Evolutionary conservation across 164 flowering plant genomes (phyloP).

Genomic region (Piper betle): DNA sequence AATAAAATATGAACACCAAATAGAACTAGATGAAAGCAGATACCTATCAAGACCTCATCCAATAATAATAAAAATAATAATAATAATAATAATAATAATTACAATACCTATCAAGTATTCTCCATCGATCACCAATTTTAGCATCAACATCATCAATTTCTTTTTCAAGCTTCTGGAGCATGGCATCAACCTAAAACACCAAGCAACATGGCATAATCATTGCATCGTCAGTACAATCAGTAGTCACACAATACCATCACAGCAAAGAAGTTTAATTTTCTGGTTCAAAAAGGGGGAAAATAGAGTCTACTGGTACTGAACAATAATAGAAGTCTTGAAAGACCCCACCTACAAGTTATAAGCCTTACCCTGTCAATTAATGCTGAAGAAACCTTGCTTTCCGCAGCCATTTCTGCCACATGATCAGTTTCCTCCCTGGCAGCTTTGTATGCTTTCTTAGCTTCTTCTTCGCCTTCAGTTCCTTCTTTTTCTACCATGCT

Average conservation of each 20-base stretch:
- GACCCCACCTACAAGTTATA: background rate
- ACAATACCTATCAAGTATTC: slow-evolving; percentile 85
- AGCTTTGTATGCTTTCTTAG: slow-evolving; percentile 77
- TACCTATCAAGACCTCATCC: background rate
- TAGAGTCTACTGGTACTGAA: background rate
- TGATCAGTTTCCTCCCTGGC: slow-evolving; percentile 58
- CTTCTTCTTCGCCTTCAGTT: slow-evolving; percentile 55
- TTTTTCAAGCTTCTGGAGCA: slow-evolving; percentile 89
- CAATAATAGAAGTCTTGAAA: background rate
- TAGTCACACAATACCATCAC: background rate
- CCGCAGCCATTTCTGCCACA: slow-evolving; percentile 37
- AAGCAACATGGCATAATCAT: background rate
- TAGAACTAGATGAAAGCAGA: too few relatives aligned
- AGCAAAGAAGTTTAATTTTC: background rate
- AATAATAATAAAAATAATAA: background rate
- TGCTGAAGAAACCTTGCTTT: slow-evolving; percentile 66
- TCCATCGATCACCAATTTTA: slow-evolving; percentile 77
- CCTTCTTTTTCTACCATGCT: slow-evolving; percentile 79
- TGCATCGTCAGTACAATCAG: background rate
- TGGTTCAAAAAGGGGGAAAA: background rate
- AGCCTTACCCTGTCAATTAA: slow-evolving; percentile 62
- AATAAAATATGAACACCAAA: background rate
- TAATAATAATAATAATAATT: background rate
- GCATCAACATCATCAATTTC: slow-evolving; percentile 97
- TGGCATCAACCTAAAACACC: slow-evolving; percentile 58